phyloP scores from a whole-genome alignment of 192 early-diverging fungal species.

The Mortierella alpina region DNA sequence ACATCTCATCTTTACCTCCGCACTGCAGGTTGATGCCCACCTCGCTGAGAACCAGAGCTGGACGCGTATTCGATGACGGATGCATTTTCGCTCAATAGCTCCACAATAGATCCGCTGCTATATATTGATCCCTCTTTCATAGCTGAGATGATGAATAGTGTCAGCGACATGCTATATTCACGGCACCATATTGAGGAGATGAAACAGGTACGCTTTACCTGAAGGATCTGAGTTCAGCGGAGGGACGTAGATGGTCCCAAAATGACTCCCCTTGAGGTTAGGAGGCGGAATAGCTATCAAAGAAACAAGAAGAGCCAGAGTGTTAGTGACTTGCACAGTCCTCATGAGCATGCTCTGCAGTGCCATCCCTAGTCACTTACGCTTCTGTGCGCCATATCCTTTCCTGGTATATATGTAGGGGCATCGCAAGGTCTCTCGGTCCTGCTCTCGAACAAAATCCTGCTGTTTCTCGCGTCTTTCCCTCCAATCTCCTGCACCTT shows the following conservation, averaged over 20 bases:
- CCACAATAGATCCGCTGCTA: conserved; percentile 30
- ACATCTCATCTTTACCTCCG: conserved; percentile 24
- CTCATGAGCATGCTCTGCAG: background rate
- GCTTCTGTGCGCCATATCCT: conserved; percentile 23
- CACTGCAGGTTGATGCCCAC: background rate
- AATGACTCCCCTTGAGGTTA: conserved; percentile 51
- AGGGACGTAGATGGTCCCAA: conserved; percentile 64
- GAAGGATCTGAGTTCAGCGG: conserved; percentile 56
- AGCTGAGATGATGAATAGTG: background rate
- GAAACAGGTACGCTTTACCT: conserved; percentile 15
- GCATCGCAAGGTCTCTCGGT: conserved; percentile 69
- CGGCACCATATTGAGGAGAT: background rate
- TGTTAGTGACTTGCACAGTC: background rate
- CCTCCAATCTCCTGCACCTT: conserved; percentile 64
- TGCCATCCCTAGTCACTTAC: background rate
- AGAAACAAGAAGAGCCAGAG: background rate
- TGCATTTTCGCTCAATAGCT: conserved; percentile 34
- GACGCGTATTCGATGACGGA: conserved; percentile 36
- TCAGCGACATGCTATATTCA: background rate
- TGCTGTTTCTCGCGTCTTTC: conserved; percentile 63
- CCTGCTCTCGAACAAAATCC: conserved; percentile 69
- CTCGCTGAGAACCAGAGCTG: background rate
- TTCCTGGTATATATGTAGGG: conserved; percentile 64
- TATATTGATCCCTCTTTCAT: conserved; percentile 15
- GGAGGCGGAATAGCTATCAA: conserved; percentile 25